Conservation (phyloP, 768 basidiomycete species). For the Russula virescens region DNA sequence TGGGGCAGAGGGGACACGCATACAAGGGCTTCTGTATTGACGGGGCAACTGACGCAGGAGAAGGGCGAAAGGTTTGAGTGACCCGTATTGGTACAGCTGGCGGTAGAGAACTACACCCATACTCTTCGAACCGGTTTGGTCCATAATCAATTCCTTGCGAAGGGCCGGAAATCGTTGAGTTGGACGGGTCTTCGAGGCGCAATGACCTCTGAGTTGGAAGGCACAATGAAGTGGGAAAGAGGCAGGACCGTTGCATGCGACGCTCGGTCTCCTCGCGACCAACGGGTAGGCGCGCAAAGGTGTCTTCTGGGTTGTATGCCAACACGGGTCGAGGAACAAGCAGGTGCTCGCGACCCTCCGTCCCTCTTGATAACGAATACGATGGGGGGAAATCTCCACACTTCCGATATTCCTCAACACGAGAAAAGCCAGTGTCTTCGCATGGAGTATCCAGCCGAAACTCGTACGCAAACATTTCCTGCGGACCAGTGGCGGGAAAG, state of each 20-base stretch:
- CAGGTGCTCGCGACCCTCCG: neutral
- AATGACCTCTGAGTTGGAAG: neutral
- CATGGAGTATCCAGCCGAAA: slow-evolving; percentile 13
- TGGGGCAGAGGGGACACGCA: slow-evolving; percentile 21
- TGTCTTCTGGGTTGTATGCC: neutral
- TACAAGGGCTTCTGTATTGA: slow-evolving; percentile 5
- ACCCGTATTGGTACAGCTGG: neutral
- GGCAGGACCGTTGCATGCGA: neutral
- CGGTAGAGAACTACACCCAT: neutral
- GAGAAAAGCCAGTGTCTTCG: neutral
- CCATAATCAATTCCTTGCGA: neutral
- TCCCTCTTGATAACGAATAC: neutral
- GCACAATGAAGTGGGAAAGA: neutral
- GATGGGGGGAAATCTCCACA: neutral
- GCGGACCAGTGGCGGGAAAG: slow-evolving; percentile 22
- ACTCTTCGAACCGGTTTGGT: neutral
- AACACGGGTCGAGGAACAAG: neutral
- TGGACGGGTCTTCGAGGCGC: neutral
- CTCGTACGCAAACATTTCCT: slow-evolving; percentile 24
- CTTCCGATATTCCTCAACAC: neutral
- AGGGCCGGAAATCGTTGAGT: neutral
- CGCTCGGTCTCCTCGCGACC: neutral
- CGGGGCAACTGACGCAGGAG: neutral
- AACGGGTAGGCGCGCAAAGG: neutral
- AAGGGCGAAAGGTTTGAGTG: neutral